Conservation (phyloP, 169 alveolate species). For the Cryptosporidium ubiquitum region DNA sequence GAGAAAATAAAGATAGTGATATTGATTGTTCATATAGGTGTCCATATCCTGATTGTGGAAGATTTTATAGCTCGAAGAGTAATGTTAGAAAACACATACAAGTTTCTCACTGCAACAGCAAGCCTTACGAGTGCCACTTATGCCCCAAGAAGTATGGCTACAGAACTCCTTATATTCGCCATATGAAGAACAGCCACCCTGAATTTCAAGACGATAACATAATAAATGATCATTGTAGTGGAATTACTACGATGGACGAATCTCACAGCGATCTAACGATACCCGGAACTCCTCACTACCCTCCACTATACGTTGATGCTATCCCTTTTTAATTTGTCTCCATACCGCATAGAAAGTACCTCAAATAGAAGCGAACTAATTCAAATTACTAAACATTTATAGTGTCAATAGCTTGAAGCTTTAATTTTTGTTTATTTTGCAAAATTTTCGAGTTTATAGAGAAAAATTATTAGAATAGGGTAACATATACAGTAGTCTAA, state of each 20-base stretch:
- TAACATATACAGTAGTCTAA: background rate
- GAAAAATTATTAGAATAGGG: constrained; percentile 12
- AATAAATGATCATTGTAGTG: constrained; percentile 72
- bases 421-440: background rate
- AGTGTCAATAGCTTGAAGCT: constrained; percentile 49
- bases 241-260: constrained; percentile 72
- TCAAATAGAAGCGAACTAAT: constrained; percentile 16
- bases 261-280: constrained; percentile 72
- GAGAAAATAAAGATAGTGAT: constrained; percentile 68
- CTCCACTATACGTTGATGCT: constrained; percentile 75
- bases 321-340: constrained; percentile 70
- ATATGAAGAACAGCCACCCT: constrained; percentile 71
- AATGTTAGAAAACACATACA: constrained; percentile 73
- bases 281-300: constrained; percentile 73
- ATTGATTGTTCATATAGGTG: constrained; percentile 74
- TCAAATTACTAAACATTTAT: constrained; percentile 15
- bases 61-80: constrained; percentile 73
- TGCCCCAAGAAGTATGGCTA: constrained; percentile 72
- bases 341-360: background rate
- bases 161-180: constrained; percentile 75
- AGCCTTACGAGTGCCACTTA: constrained; percentile 71
- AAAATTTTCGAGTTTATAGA: background rate
- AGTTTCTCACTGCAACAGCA: constrained; percentile 69
- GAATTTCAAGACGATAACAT: constrained; percentile 67
- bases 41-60: constrained; percentile 74